Evolutionary conservation across 257 asterid species (phyloP).

Genomic region (Lithospermum erythrorhizon): DNA sequence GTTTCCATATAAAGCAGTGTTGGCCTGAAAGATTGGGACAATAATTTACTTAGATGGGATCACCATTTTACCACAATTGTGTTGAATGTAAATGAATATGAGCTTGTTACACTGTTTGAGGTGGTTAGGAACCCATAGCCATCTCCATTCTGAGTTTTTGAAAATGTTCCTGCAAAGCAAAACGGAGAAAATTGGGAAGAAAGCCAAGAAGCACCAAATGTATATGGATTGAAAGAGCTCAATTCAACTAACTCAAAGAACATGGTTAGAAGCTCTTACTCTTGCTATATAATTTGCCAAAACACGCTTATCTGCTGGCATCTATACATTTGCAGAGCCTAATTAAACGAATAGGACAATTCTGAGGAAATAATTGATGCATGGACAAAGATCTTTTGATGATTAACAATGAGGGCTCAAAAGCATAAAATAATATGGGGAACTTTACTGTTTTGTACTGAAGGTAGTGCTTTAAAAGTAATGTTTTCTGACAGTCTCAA

Average conservation of each 20-base stretch:
- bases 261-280: constrained; percentile 26
- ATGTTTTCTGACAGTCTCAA: constrained; percentile 61
- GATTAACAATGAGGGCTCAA: background rate
- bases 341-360: constrained; percentile 3
- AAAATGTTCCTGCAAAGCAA: constrained; percentile 59
- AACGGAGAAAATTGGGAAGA: constrained; percentile 4
- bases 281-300: constrained; percentile 69
- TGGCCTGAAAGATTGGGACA: background rate
- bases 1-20: background rate
- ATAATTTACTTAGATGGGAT: background rate
- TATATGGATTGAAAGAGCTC: background rate
- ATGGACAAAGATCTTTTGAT: background rate
- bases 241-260: background rate
- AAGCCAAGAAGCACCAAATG: background rate
- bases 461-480: constrained; percentile 51
- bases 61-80: constrained; percentile 1
- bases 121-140: constrained; percentile 72
- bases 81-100: background rate
- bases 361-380: background rate
- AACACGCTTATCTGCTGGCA: constrained; percentile 90
- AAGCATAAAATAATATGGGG: no score
- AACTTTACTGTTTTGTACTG: constrained; percentile 79
- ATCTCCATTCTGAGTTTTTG: constrained; percentile 77
- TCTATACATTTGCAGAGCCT: constrained; percentile 80
- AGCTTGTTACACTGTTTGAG: constrained; percentile 54